A percentile compares a stretch with the other conserved stretches of the same genome.
Conservation (phyloP, 2,329 filamentous ascomycete genomes). For the Colletotrichum horii region DNA sequence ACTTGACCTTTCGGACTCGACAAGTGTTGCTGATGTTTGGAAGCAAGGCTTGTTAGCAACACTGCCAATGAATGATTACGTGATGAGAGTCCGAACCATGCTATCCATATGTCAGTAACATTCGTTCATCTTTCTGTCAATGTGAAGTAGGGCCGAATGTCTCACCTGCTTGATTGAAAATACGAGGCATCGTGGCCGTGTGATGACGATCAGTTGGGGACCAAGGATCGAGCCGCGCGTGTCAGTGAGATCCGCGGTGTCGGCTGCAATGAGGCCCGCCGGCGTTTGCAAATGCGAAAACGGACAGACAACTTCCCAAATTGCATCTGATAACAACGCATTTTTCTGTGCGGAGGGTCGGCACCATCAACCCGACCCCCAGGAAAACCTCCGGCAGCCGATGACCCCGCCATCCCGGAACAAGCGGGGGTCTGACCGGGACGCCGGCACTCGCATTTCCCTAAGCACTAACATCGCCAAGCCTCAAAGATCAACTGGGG, state of each 20-base stretch:
- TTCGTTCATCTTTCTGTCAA: neutral
- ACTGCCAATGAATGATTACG: too few species aligned
- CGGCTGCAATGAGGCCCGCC: neutral
- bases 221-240: neutral
- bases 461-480: conserved; percentile 1
- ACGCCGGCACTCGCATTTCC: neutral
- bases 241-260: neutral
- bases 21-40: conserved; percentile 36
- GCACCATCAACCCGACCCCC: neutral
- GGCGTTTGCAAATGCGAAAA: neutral
- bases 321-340: neutral
- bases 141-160: neutral
- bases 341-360: neutral
- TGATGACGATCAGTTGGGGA: neutral
- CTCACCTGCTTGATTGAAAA: conserved; percentile 6
- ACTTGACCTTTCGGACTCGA: conserved; percentile 41
- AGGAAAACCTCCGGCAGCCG: neutral
- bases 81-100: neutral
- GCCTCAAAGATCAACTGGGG: neutral
- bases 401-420: neutral
- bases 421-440: neutral
- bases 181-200: neutral
- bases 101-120: neutral
- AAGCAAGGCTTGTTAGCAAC: neutral
- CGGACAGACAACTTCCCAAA: neutral